Evolutionary conservation across 1,139 yeast genomes (phyloP), one percentile per base, ranked within the genome.

Genomic region (Kodamaea alishanica): DNA sequence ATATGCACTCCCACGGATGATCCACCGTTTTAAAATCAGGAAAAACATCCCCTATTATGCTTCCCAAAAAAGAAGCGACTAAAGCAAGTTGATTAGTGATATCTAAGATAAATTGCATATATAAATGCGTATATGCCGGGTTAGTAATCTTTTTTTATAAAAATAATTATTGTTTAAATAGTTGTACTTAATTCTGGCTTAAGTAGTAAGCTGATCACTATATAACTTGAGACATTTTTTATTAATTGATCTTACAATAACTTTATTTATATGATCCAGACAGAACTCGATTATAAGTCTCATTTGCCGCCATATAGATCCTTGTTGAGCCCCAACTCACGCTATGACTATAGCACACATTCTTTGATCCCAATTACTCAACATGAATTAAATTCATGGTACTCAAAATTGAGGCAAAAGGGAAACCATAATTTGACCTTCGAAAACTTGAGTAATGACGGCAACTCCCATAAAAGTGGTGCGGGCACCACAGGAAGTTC

Each of bases 261-360:
- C 8, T 10, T 34, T 8, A 15, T 15, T 15, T 15, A 15, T 15
- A 15, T 15, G 20, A 15, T 15, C 20, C 20, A 15, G 20, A 15
- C 20, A 15, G 20, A 15, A 15, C 20, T 15, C 20, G 74, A 68
- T 47, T 67, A 56, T 46, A 65, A 56, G 28, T 47, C 54, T 31
- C 61, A 69, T 49, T 57, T 71, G 28, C 77, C 77, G 12, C 68
- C 76, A 3, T 71, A 71, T 49, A 58, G 77, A 32, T 69, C 75
- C 23, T 58, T 71, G 20, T 53, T 71, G 15, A 65, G 58, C 35
- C 77, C 77, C 2, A 60, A 57, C 40, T 67, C 71, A 6, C 56
- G 67, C 22, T 71, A 71, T 49, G 77, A 71, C 45, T 71, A 71
- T 49, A 52, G 54, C 36, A 64, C 71, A 9, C 77, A 70, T 45